These are phyloP conservation scores for Taiozyma onychis DNA, from an alignment of 1,139 yeast species.

Conservation along the genomic window DNA sequence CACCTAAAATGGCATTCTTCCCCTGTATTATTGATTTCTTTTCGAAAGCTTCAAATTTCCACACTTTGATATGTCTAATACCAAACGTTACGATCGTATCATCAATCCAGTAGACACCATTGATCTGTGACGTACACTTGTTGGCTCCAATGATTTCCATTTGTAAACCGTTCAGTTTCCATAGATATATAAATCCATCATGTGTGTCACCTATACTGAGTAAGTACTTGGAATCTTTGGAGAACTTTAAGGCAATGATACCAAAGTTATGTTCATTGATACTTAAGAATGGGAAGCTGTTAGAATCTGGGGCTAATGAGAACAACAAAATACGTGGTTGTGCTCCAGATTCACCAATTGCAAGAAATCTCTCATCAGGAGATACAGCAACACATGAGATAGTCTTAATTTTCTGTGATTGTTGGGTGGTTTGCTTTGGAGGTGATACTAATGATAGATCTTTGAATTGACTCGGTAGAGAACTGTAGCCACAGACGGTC, in stretches of 20 bases:
- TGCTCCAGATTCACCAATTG: conserved; percentile 65
- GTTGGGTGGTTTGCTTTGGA: conserved; percentile 29
- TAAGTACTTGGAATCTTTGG: conserved; percentile 48
- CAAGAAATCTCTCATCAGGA: conserved; percentile 45
- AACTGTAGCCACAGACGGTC: conserved; percentile 2
- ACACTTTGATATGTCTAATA: conserved; percentile 50
- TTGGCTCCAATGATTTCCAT: conserved; percentile 40
- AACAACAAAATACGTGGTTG: conserved; percentile 57
- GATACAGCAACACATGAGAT: conserved; percentile 53
- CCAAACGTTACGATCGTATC: conserved; percentile 49
- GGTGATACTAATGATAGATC: conserved; percentile 17
- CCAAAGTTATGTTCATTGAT: conserved; percentile 64
- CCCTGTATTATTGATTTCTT: conserved; percentile 41
- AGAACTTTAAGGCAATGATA: conserved; percentile 46
- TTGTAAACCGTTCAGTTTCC: conserved; percentile 36
- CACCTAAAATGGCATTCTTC: conserved; percentile 51
- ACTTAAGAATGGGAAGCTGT: conserved; percentile 41
- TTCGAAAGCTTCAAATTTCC: conserved; percentile 40
- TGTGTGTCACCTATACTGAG: conserved; percentile 58
- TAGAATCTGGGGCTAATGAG: conserved; percentile 47
- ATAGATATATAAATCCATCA: conserved; percentile 60
- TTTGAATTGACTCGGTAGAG: background rate
- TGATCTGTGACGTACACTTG: conserved; percentile 53
- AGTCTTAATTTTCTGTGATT: conserved; percentile 43
- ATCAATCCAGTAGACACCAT: conserved; percentile 49